Percentiles rank a stretch among this genome's conserved stretches.
phyloP scores from a whole-genome alignment of 257 asterid genomes.

The Capsicum baccatum region DNA sequence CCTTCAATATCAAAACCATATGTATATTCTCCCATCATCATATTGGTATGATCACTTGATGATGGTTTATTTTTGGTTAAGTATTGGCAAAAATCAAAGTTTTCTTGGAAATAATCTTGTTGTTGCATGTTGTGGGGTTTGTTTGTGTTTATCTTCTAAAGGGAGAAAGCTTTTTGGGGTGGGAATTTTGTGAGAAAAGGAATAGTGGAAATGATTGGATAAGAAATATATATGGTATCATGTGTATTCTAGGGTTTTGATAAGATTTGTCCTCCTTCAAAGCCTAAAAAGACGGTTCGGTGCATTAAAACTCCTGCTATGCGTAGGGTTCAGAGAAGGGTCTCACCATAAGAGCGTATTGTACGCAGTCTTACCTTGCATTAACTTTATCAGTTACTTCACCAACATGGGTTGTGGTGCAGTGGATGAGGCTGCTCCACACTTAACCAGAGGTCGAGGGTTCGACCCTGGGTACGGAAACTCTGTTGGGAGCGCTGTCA shows the following conservation, averaged over 20 bases:
- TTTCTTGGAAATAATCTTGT: slow-evolving; percentile 49
- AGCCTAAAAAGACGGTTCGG: too few relatives aligned
- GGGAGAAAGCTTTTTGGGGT: slow-evolving; percentile 32
- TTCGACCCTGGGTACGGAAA: too few relatives aligned
- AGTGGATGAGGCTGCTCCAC: too few relatives aligned
- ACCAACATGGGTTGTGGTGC: too few relatives aligned
- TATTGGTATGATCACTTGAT: background rate
- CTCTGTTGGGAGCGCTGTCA: too few relatives aligned
- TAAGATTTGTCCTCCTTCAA: slow-evolving; percentile 9
- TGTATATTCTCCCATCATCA: background rate
- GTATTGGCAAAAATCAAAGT: slow-evolving; percentile 36
- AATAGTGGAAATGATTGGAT: slow-evolving; percentile 29
- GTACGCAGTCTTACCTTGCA: too few relatives aligned
- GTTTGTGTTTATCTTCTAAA: background rate
- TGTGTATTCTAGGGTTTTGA: slow-evolving; percentile 56
- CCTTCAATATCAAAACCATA: slow-evolving; percentile 22
- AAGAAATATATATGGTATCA: slow-evolving; percentile 2
- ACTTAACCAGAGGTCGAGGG: too few relatives aligned
- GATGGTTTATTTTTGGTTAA: slow-evolving; percentile 37
- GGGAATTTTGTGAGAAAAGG: slow-evolving; percentile 30
- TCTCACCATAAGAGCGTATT: too few relatives aligned
- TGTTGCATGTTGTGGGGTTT: slow-evolving; percentile 53
- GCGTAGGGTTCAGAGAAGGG: too few relatives aligned
- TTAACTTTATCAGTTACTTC: too few relatives aligned
- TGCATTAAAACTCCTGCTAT: too few relatives aligned